Evolutionary conservation across 2,329 filamentous ascomycete genomes (phyloP), one percentile per base, ranked within the genome.

Genomic region (Fusarium cyanostomum): DNA sequence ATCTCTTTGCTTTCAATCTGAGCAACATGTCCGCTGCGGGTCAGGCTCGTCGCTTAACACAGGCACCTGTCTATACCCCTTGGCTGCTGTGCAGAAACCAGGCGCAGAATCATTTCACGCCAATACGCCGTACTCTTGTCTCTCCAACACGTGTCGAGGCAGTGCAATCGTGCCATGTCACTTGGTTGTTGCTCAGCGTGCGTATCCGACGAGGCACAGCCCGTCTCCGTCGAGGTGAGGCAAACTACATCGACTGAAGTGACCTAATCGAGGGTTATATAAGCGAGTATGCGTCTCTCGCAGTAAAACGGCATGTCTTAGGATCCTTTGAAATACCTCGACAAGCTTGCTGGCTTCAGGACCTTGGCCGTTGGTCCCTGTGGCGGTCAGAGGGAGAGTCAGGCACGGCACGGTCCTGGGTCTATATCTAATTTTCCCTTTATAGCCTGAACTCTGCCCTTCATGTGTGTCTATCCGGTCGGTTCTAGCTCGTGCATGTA

Each of bases 281-380:
- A 70, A 71, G 69, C 69, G 69, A 71, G 39, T 33, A 50, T 57
- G 50, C 41, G 42, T 34, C 63, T 70, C 54, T 54, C 31, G 39
- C 43, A 54, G 30, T 50, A 56, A 59, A 46, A 63, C 41, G 34
- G 16, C 51, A 34, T 66, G 58, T 65, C 62, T 65, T 34, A 44
- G 51, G 41, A 37, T 43, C 37, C 28, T 59, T 50, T 66, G 43
- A 6, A 15, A 42, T 34, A 31, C 10, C 34, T 16, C 13, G 15
- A 2, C 6, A 33, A 16, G 13, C 21, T 24, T 7, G 38, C 11
- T 15, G 24, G 12, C 21, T 13, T 34, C 45, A 12, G 11, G 27
- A 21, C 21, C 21, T 21, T 21, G 6, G n/a, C 33, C 21, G 33
- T 21, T 21, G 21, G 24, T 9, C 15, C 7, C 45, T 27, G 48